Percentiles rank a stretch among this genome's conserved stretches.
Conservation (phyloP, 2,329 filamentous ascomycete species). For the Bipolaris cookei region DNA sequence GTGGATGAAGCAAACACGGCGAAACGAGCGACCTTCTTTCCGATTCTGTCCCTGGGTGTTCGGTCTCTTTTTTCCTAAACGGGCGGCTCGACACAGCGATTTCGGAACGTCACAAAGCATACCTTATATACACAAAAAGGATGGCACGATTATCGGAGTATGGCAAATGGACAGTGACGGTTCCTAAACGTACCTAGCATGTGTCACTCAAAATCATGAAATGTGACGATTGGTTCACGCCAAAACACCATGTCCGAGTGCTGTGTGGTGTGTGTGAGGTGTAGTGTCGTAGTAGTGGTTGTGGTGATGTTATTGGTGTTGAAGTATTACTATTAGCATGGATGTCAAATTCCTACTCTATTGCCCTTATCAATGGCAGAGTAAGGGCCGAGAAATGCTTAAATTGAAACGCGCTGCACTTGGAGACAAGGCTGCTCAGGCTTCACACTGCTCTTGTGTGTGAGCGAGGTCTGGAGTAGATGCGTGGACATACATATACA, state of each 20-base stretch:
- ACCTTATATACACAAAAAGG: constrained; percentile 27
- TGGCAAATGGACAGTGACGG: constrained; percentile 38
- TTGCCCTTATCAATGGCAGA: constrained; percentile 76
- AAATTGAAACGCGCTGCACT: constrained; percentile 43
- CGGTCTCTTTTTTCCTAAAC: constrained; percentile 38
- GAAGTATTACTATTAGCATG: constrained; percentile 67
- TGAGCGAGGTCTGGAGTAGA: constrained; percentile 32
- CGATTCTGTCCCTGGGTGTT: constrained; percentile 45
- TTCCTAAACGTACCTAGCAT: constrained; percentile 40
- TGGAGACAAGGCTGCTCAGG: constrained; percentile 41
- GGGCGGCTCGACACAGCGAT: constrained; percentile 39
- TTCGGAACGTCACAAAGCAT: constrained; percentile 36
- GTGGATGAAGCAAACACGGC: constrained; percentile 36
- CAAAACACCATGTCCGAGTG: constrained; percentile 21
- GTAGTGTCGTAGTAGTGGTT: constrained; percentile 3
- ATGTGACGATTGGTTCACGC: constrained; percentile 48
- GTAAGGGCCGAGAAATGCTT: constrained; percentile 99
- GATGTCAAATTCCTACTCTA: constrained; percentile 99
- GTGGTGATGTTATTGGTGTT: constrained; percentile 5
- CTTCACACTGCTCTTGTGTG: constrained; percentile 20
- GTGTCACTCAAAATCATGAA: constrained; percentile 46
- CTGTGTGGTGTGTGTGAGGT: neutral
- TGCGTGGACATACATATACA: constrained; percentile 30
- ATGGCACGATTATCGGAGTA: constrained; percentile 44
- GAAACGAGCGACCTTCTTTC: constrained; percentile 35